Percentiles rank a stretch among this genome's conserved stretches.
These are phyloP conservation scores for Andrographis paniculata DNA, from an alignment of 305 asterid species.

Conservation along the genomic window DNA sequence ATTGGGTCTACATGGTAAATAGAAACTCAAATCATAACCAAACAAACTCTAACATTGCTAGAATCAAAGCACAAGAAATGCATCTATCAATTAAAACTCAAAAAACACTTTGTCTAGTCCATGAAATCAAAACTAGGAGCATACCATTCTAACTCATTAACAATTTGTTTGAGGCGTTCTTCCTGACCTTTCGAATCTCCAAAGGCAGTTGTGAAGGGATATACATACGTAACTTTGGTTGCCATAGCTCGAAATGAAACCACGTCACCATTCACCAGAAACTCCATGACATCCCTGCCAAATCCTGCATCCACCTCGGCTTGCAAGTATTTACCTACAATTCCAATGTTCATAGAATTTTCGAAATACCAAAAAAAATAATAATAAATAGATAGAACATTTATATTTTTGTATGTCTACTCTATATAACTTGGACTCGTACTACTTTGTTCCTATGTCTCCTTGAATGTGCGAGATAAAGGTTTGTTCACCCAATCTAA, in stretches of 20 bases:
- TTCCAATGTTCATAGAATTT: too few species aligned
- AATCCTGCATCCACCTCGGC: slow-evolving; percentile 94
- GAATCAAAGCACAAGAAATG: too few species aligned
- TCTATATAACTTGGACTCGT: too few species aligned
- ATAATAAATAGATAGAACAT: not conserved
- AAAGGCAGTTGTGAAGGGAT: slow-evolving; percentile 88
- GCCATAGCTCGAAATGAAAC: slow-evolving; percentile 82
- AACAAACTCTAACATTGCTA: too few species aligned
- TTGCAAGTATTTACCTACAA: slow-evolving; percentile 59
- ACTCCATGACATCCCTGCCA: slow-evolving; percentile 76
- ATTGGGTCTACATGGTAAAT: too few species aligned
- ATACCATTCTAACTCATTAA: slow-evolving; percentile 72
- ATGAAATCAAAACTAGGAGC: slow-evolving; percentile 70
- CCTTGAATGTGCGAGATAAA: too few species aligned
- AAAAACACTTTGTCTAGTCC: slow-evolving; percentile 45
- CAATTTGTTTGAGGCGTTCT: slow-evolving; percentile 50
- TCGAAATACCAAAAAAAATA: not conserved
- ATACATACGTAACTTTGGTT: slow-evolving; percentile 60
- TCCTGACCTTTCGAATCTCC: slow-evolving; percentile 91
- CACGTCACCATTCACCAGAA: slow-evolving; percentile 59
- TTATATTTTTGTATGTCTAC: too few species aligned
- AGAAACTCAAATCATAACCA: too few species aligned
- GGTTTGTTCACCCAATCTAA: too few species aligned
- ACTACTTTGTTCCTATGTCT: too few species aligned
- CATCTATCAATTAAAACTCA: too few species aligned